These are phyloP conservation scores for Trebouxia gelatinosa DNA, from an alignment of 163 green algal genomes.

Conservation along the genomic window DNA sequence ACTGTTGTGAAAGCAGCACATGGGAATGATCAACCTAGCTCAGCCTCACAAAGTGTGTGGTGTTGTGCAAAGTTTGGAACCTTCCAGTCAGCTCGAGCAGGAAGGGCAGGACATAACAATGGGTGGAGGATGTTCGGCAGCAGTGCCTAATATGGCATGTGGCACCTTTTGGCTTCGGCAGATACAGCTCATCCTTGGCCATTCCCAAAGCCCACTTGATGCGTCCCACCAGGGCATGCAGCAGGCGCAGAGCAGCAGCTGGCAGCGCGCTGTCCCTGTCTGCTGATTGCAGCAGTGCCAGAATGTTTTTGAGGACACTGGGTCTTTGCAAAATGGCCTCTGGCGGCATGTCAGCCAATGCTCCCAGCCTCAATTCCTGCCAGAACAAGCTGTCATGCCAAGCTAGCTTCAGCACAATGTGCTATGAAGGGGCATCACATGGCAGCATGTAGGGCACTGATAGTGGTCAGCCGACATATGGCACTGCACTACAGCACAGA, in stretches of 20 bases:
- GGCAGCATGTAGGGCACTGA: too few species aligned
- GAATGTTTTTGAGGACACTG: constrained; percentile 43
- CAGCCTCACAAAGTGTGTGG: too few species aligned
- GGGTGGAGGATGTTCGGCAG: too few species aligned
- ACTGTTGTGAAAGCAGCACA: too few species aligned
- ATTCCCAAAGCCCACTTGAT: constrained; percentile 21
- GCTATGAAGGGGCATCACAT: neutral
- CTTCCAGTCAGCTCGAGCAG: too few species aligned
- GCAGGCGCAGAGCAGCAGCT: neutral
- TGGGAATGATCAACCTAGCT: too few species aligned
- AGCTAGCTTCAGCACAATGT: neutral
- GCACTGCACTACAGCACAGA: too few species aligned
- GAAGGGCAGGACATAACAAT: too few species aligned
- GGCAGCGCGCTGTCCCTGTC: constrained; percentile 24
- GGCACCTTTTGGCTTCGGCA: too few species aligned
- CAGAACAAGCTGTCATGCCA: neutral
- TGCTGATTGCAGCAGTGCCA: constrained; percentile 16
- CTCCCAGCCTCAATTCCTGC: constrained; percentile 33
- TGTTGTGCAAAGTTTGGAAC: too few species aligned
- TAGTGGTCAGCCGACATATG: too few species aligned
- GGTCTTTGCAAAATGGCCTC: constrained; percentile 47
- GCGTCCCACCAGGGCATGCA: constrained; percentile 2
- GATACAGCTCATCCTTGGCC: neutral
- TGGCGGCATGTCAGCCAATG: constrained; percentile 44
- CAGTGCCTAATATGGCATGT: too few species aligned